Evolutionary conservation across 306 rosid species (phyloP).

Genomic region (Lathyrus tuberosus): DNA sequence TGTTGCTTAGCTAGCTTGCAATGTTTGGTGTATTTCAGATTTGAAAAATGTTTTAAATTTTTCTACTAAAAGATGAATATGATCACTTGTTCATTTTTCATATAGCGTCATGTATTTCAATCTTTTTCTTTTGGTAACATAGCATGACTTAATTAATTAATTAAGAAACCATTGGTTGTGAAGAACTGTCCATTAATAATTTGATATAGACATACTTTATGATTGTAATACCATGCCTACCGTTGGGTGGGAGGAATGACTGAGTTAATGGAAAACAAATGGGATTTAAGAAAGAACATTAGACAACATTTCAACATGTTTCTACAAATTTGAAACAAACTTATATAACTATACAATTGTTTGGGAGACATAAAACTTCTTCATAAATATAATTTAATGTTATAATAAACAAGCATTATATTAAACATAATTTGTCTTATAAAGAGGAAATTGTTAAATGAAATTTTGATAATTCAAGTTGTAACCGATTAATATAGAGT

Average conservation of each 20-base stretch:
- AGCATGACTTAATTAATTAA: neutral
- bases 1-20: conserved; percentile 41
- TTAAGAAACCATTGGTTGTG: conserved; percentile 1
- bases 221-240: conserved; percentile 22
- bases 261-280: conserved; percentile 4
- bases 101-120: too few species aligned
- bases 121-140: neutral
- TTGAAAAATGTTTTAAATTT: neutral
- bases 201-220: conserved; percentile 3
- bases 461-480: too few species aligned
- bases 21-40: conserved; percentile 3
- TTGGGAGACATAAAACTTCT: neutral
- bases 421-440: too few species aligned
- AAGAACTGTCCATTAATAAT: neutral
- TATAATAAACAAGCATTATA: too few species aligned
- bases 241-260: neutral
- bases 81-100: neutral
- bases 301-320: neutral
- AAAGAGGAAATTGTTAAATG: too few species aligned
- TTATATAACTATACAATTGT: neutral
- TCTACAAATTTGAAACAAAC: neutral
- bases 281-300: neutral
- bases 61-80: neutral
- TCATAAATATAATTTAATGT: too few species aligned
- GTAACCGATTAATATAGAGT: too few species aligned